Evolutionary conservation across 2,329 filamentous ascomycete species (phyloP).

Genomic region (Sclerotinia borealis): DNA sequence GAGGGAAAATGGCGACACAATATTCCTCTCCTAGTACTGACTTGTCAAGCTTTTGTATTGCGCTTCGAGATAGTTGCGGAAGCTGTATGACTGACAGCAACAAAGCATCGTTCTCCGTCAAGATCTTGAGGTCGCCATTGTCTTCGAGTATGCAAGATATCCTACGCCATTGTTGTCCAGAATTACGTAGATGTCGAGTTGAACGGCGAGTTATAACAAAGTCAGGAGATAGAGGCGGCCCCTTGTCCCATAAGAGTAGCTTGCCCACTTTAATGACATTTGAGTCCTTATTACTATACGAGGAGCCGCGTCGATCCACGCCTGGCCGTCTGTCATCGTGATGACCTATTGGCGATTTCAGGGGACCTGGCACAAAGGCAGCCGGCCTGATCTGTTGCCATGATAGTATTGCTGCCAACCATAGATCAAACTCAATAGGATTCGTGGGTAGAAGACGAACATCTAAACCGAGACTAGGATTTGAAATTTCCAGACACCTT

Average conservation of each 20-base stretch:
- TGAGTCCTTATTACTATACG: constrained; percentile 64
- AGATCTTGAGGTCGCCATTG: constrained; percentile 87
- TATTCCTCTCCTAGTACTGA: constrained; percentile 90
- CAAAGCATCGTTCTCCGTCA: constrained; percentile 76
- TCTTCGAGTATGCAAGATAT: constrained; percentile 93
- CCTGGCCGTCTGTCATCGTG: constrained; percentile 29
- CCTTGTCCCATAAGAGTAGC: constrained; percentile 86
- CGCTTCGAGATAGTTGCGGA: constrained; percentile 80
- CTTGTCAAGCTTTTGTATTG: constrained; percentile 82
- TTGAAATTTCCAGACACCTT: constrained; percentile 49
- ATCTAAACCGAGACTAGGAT: constrained; percentile 50
- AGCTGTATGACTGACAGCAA: constrained; percentile 80
- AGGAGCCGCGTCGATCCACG: constrained; percentile 38
- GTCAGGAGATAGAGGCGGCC: constrained; percentile 45
- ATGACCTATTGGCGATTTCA: constrained; percentile 15
- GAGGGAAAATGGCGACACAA: constrained; percentile 92
- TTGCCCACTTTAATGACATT: constrained; percentile 94
- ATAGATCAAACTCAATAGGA: constrained; percentile 65
- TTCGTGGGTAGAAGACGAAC: constrained; percentile 59
- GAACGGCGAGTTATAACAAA: constrained; percentile 48
- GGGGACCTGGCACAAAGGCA: constrained; percentile 19
- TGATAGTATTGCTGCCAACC: constrained; percentile 73
- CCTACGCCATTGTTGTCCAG: constrained; percentile 65
- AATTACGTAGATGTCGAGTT: constrained; percentile 48
- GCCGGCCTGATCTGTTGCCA: constrained; percentile 70